A percentile compares a stretch with the other conserved stretches of the same genome.
Evolutionary conservation across 2,329 filamentous ascomycete genomes (phyloP).

Genomic region (Apiospora malaysiana): DNA sequence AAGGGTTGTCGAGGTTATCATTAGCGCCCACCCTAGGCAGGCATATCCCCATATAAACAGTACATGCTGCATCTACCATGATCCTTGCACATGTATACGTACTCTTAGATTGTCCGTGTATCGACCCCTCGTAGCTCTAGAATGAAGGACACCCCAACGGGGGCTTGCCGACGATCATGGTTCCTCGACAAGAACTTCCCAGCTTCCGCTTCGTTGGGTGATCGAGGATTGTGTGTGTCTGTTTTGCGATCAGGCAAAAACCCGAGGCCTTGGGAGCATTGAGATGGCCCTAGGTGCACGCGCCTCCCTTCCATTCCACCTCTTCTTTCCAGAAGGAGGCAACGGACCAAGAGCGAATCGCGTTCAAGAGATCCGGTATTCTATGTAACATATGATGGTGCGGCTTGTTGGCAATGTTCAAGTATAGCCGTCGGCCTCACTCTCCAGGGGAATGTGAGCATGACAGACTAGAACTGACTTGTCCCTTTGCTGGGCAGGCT

Average conservation of each 20-base stretch:
- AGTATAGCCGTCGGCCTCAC: slow-evolving; percentile 2
- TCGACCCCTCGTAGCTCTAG: slow-evolving; percentile 8
- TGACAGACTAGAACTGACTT: background rate
- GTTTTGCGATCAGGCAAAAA: slow-evolving; percentile 15
- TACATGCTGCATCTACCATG: slow-evolving; percentile 1
- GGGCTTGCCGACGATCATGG: slow-evolving; percentile 9
- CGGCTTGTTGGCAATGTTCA: background rate
- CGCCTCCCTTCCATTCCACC: slow-evolving; percentile 11
- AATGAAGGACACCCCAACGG: slow-evolving; percentile 15
- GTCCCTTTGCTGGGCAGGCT: background rate
- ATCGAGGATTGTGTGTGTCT: background rate
- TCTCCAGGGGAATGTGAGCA: background rate
- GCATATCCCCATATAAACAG: slow-evolving; percentile 12
- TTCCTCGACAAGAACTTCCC: slow-evolving; percentile 1
- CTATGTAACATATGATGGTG: background rate
- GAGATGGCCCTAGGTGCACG: slow-evolving; percentile 12
- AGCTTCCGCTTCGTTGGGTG: background rate
- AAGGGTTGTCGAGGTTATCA: slow-evolving; percentile 19
- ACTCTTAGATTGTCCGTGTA: slow-evolving; percentile 2
- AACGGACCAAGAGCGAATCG: slow-evolving; percentile 5
- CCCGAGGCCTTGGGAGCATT: background rate
- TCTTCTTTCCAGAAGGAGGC: slow-evolving; percentile 4
- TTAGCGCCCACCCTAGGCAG: slow-evolving; percentile 21
- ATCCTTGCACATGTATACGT: background rate
- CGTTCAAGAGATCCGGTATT: background rate